Conservation (phyloP, 805 yeast genomes). For the Ogataea ganodermae region DNA sequence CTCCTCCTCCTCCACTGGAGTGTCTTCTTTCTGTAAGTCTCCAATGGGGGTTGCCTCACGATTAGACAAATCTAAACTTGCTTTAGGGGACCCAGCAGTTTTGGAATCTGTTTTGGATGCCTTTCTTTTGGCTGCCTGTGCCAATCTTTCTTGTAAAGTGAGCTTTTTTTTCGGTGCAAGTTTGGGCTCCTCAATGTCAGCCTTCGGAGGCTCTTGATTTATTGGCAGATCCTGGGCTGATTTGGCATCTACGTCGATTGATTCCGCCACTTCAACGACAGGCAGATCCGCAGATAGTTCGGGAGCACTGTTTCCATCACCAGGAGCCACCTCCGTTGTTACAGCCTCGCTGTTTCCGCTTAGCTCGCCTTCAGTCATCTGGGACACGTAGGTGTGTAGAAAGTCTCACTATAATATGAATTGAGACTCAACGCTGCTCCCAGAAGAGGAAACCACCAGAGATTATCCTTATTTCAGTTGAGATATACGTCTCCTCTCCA, state of each 20-base stretch:
- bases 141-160: constrained; percentile 82
- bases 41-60: constrained; percentile 1
- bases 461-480: background rate
- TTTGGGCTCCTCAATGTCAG: constrained; percentile 7
- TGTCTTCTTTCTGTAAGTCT: background rate
- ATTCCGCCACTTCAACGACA: no score
- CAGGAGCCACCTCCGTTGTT: background rate
- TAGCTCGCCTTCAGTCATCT: constrained; percentile 2
- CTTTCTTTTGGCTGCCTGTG: constrained; percentile 65
- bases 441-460: background rate
- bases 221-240: background rate
- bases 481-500: background rate
- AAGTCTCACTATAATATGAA: background rate
- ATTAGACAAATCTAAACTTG: constrained; percentile 9
- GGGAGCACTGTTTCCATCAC: background rate
- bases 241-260: background rate
- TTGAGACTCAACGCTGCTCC: background rate
- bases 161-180: constrained; percentile 53
- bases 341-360: background rate
- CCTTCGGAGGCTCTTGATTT: constrained; percentile 3
- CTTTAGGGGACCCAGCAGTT: constrained; percentile 5
- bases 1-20: background rate
- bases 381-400: constrained; percentile 8
- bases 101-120: constrained; percentile 12
- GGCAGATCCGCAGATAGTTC: no score